Base-by-base conservation (phyloP, 163 green algal genomes). In the Chloromonas sp. region DNA sequence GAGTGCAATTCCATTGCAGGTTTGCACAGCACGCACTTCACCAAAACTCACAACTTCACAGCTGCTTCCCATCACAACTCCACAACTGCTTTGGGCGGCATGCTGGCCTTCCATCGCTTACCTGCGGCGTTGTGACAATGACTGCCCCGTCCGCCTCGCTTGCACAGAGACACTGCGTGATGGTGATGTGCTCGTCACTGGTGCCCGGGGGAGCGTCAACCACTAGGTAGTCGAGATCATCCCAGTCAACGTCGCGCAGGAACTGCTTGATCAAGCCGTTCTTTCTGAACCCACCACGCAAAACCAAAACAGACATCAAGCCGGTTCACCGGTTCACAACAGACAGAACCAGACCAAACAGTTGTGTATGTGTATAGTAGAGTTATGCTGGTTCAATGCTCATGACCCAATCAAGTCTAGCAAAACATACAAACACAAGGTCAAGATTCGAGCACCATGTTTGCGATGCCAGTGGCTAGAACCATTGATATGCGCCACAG, bases 101-200 rank as follows among this genome's bases (percentile, higher is more conserved):
- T 36, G 36, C 36, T 36, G 36, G 36, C 36, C 36, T 36, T 36
- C 36, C 36, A 36, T 36, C 36, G 36, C 36, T 36, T 11, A 83
- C 84, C 84, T 87, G 87, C 1, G 92, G 92, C 1, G 92, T 95
- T 8, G 89, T 93, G 58, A 95, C 91, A 36, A 95, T 92, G 15
- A 95, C 84, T 3, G 90, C 91, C 57, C 80, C 84, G 36, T 84
- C 62, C 57, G 82, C 77, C n/a, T 81, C 13, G 70, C 80, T 66
- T 57, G 87, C 86, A 58, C 84, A 77, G 5, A 96, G 89, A 78
- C 93, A 94, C 93, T 99, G 96, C 13, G 93, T 94, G 57, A 98
- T 94, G 79, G 95, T 98, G 86, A 99, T 98, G 92, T 99, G 97
- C 88, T 99, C 97, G 85, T 99, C 97, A 5, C 89, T 95, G 15